Evolutionary conservation across 768 basidiomycete genomes (phyloP), one percentile per base, ranked within the genome.

Genomic region (Lactarius vividus): DNA sequence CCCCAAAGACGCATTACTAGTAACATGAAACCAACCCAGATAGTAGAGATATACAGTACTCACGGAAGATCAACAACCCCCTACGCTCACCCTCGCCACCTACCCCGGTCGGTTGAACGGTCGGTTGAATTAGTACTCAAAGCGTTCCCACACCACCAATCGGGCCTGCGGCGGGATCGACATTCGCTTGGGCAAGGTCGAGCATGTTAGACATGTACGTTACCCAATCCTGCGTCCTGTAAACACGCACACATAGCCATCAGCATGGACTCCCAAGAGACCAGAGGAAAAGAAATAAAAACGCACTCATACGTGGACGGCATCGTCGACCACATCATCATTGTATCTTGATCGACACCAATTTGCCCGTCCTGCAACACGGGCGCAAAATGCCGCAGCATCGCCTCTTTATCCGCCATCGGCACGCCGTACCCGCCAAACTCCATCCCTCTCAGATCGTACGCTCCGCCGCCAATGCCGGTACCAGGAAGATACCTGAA

Each of bases 281-380:
- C 2, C 9, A 26, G 16, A 28, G 49, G 2, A 46, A 4, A 18
- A 1, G 2, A 3, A 37, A 35, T 35, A 20, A 33, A 39, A 16
- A 69, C 70, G 58, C 59, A 70, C 70, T 69, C 68, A 20, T 54
- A 57, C 4, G 52, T 58, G 4, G 64, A 44, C 9, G 70, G 70
- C 64, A 70, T 57, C 56, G 58, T 63, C n/a, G 68, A 66, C 70
- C 68, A 70, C 70, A 70, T 70, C 68, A 59, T 69, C 67, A 69
- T 63, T 40, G 70, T 70, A 11, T 70, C 64, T 20, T 40, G 58
- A 57, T 69, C 68, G 23, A 66, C 70, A 4, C 68, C 70, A 20
- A 69, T 61, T 58, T 70, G 70, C 28, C 70, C 70, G 20, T 70
- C 64, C 29, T 62, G 63, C 52, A 59, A 3, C 18, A 68, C 11